These are phyloP conservation scores for Leccinum ochraceum DNA, from an alignment of 768 basidiomycete species.

Conservation along the genomic window DNA sequence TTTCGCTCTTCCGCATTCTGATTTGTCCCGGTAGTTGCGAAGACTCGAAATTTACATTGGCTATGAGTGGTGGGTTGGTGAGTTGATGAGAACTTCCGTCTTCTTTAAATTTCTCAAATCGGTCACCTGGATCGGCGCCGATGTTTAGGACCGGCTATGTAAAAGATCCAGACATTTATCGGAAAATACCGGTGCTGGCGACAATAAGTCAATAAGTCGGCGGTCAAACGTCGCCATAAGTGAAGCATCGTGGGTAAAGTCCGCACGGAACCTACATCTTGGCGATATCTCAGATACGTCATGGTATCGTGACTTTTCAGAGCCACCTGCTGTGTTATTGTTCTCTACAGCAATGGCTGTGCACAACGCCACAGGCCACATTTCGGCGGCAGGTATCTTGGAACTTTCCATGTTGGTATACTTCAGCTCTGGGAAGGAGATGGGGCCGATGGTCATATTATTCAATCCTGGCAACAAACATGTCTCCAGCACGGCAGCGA, in stretches of 20 bases:
- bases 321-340: conserved; percentile 16
- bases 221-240: conserved; percentile 12
- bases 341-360: conserved; percentile 14
- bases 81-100: conserved; percentile 2
- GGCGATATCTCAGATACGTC: conserved; percentile 11
- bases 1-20: neutral
- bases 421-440: neutral
- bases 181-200: neutral
- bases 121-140: conserved; percentile 11
- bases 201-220: conserved; percentile 6
- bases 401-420: conserved; percentile 13
- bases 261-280: conserved; percentile 10
- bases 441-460: neutral
- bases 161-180: neutral
- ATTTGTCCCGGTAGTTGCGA: neutral
- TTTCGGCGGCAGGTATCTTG: neutral
- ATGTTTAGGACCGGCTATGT: neutral
- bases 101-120: conserved; percentile 1
- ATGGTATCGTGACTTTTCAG: neutral
- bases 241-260: neutral
- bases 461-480: neutral
- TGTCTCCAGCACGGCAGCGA: neutral
- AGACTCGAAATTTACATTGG: neutral
- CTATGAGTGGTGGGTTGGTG: neutral
- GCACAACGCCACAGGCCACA: conserved; percentile 6